These are phyloP conservation scores for Angomonas ambiguus DNA, from an alignment of 208 protist genomes.

Conservation along the genomic window DNA sequence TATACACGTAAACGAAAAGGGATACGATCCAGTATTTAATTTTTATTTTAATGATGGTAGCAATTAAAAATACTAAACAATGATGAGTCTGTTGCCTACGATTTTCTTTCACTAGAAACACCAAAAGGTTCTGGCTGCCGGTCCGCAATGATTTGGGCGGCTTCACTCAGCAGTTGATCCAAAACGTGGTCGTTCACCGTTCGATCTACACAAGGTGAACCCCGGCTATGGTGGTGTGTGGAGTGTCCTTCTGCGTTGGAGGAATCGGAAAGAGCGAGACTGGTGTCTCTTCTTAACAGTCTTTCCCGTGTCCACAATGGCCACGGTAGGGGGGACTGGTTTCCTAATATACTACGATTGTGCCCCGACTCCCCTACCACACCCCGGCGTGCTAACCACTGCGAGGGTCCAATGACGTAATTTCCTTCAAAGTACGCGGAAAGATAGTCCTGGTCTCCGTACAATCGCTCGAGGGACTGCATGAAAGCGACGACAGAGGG, in stretches of 20 bases:
- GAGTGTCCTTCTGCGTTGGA: too few species aligned
- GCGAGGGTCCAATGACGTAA: background rate
- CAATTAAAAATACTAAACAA: too few species aligned
- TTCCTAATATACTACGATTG: background rate
- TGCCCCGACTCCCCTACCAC: background rate
- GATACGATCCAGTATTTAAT: conserved; percentile 2
- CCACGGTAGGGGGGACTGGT: background rate
- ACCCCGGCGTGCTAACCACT: background rate
- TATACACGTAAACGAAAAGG: background rate
- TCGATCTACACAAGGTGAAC: background rate
- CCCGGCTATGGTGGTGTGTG: too few species aligned
- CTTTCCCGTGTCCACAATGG: background rate
- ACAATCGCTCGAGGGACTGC: background rate
- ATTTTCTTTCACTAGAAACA: background rate
- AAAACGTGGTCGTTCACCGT: background rate
- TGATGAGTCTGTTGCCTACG: too few species aligned
- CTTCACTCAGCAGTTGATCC: background rate
- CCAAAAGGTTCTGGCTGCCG: background rate
- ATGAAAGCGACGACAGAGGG: background rate
- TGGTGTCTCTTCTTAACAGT: background rate
- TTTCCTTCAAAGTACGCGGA: background rate
- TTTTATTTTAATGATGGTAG: too few species aligned
- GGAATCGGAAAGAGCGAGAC: background rate
- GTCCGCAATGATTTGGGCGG: background rate
- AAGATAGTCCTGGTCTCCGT: background rate